These are phyloP conservation scores for Ceratobasidium sp. DNA, from an alignment of 1,284 basidiomycete species.

Conservation along the genomic window DNA sequence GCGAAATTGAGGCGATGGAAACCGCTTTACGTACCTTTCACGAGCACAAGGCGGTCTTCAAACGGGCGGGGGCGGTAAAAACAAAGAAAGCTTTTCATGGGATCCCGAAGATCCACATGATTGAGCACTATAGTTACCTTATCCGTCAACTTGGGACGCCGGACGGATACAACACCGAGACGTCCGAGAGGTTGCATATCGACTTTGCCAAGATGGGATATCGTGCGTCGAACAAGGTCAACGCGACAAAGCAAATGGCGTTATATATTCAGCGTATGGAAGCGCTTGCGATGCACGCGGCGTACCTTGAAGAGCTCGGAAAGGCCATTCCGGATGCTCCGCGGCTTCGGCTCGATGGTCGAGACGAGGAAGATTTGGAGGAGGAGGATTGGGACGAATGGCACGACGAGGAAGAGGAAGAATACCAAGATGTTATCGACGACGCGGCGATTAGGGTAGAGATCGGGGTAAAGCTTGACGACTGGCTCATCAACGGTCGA, in stretches of 20 bases:
- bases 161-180: constrained; percentile 47
- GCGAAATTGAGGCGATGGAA: constrained; percentile 58
- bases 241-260: constrained; percentile 47
- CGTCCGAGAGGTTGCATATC: constrained; percentile 49
- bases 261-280: constrained; percentile 29
- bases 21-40: constrained; percentile 56
- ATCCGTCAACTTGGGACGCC: constrained; percentile 45
- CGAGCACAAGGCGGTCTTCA: constrained; percentile 56
- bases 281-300: constrained; percentile 31
- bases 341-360: not conserved
- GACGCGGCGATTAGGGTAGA: too few relatives aligned
- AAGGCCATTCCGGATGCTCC: not conserved
- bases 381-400: not conserved
- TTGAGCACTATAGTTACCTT: constrained; percentile 48
- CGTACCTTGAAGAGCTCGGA: constrained; percentile 10
- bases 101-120: constrained; percentile 60
- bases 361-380: not conserved
- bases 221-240: constrained; percentile 40
- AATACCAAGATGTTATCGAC: too few relatives aligned
- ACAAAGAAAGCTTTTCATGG: constrained; percentile 55
- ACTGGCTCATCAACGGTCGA: too few relatives aligned
- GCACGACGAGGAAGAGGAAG: not conserved
- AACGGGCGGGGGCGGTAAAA: constrained; percentile 52
- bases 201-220: constrained; percentile 44
- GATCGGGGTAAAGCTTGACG: too few relatives aligned